Evolutionary conservation across 1,284 basidiomycete species (phyloP).

Genomic region (Taiwanofungus camphoratus): DNA sequence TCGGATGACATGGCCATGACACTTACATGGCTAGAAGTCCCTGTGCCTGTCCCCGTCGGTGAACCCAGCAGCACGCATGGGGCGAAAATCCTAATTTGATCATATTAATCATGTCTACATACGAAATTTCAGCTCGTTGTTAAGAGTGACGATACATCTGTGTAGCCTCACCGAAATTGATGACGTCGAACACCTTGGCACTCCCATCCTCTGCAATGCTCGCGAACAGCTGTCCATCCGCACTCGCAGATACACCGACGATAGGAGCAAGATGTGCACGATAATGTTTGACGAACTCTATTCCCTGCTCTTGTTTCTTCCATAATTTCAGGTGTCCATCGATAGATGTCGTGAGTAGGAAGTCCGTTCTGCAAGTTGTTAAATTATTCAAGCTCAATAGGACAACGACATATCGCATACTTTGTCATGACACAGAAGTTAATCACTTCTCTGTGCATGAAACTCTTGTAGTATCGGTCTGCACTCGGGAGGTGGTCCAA

Average conservation of each 20-base stretch:
- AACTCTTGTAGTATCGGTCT: slow-evolving; percentile 94
- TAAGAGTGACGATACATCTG: not conserved
- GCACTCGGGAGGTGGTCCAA: slow-evolving; percentile 88
- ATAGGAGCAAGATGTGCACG: slow-evolving; percentile 86
- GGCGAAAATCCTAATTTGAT: slow-evolving; percentile 85
- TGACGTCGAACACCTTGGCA: slow-evolving; percentile 94
- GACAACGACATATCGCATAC: too few species aligned
- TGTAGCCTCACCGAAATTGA: slow-evolving; percentile 48
- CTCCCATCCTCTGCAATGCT: slow-evolving; percentile 82
- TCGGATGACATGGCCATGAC: slow-evolving; percentile 1
- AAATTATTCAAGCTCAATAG: slow-evolving; percentile 1
- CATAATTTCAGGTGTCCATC: slow-evolving; percentile 97
- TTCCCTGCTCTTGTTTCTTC: slow-evolving; percentile 94
- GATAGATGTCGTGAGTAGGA: slow-evolving; percentile 89
- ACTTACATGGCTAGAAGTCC: slow-evolving; percentile 83
- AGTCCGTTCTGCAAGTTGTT: slow-evolving; percentile 65
- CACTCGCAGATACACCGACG: slow-evolving; percentile 78
- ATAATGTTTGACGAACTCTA: slow-evolving; percentile 93
- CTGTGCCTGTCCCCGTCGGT: slow-evolving; percentile 82
- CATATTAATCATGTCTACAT: slow-evolving; percentile 97
- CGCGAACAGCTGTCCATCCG: slow-evolving; percentile 90
- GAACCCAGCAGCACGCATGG: slow-evolving; percentile 90
- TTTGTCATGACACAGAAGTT: slow-evolving; percentile 85
- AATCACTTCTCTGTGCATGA: slow-evolving; percentile 96
- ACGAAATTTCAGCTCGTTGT: too few species aligned